phyloP scores from a whole-genome alignment of 2,329 filamentous ascomycete genomes.

The Talaromyces sp. region DNA sequence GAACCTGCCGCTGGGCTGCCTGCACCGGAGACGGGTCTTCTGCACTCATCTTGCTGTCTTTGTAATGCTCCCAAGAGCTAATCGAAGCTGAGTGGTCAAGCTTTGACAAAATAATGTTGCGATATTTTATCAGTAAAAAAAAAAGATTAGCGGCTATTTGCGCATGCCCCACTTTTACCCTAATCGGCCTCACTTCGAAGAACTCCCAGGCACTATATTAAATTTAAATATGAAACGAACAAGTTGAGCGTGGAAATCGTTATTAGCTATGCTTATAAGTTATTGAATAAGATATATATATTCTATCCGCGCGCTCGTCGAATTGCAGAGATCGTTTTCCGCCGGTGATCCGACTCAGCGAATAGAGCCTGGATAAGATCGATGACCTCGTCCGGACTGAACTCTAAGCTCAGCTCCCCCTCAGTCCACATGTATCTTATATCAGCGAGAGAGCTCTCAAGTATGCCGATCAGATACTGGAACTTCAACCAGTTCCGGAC shows the following conservation, averaged over 20 bases:
- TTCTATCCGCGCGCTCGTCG: slow-evolving; percentile 26
- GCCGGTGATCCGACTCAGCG: slow-evolving; percentile 55
- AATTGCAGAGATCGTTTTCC: slow-evolving; percentile 55
- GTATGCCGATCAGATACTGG: slow-evolving; percentile 57
- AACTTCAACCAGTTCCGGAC: slow-evolving; percentile 60
- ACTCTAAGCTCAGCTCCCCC: slow-evolving; percentile 58
- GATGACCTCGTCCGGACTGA: slow-evolving; percentile 55
- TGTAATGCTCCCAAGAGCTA: background rate
- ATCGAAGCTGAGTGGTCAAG: background rate
- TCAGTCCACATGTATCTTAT: slow-evolving; percentile 62
- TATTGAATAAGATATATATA: background rate
- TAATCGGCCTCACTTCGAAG: background rate
- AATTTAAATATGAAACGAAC: background rate
- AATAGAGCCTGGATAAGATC: slow-evolving; percentile 60
- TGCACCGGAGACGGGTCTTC: slow-evolving; percentile 15
- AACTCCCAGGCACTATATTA: background rate
- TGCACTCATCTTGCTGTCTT: slow-evolving; percentile 10
- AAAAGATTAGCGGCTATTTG: slow-evolving; percentile 1
- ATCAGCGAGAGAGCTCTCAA: slow-evolving; percentile 58
- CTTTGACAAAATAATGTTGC: background rate
- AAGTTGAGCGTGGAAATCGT: background rate
- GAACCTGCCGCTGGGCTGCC: slow-evolving; percentile 42
- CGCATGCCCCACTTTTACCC: background rate
- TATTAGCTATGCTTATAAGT: background rate
- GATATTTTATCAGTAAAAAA: background rate